Evolutionary conservation across 169 alveolate species (phyloP).

Genomic region (Babesia bovis): DNA sequence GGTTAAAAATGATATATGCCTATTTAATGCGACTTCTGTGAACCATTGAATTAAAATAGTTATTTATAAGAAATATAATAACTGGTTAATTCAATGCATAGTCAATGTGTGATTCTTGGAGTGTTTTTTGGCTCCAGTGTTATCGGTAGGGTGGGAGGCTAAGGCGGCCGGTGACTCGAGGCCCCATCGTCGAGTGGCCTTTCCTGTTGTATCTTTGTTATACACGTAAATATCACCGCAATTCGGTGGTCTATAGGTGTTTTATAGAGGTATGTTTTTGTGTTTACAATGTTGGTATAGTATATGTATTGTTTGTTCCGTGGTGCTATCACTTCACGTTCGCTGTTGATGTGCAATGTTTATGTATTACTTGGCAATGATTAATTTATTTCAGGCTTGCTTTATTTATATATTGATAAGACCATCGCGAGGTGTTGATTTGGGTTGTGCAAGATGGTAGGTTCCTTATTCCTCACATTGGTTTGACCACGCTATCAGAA

Average conservation of each 20-base stretch:
- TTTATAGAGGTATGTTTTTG: slow-evolving; percentile 13
- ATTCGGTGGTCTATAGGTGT: not conserved
- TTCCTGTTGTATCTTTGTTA: not conserved
- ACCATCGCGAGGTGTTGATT: not conserved
- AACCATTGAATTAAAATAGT: too few species aligned
- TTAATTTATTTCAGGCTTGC: not conserved
- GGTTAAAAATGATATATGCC: too few species aligned
- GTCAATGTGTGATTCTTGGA: not conserved
- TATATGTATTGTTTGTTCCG: not conserved
- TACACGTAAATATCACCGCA: not conserved
- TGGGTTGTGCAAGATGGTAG: slow-evolving; percentile 32
- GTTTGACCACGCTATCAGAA: slow-evolving; percentile 66
- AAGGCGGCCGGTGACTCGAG: slow-evolving; percentile 14
- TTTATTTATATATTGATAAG: not conserved
- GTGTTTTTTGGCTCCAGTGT: not conserved
- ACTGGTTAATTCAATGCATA: not conserved
- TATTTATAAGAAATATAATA: too few species aligned
- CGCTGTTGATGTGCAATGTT: slow-evolving; percentile 9
- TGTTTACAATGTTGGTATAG: not conserved
- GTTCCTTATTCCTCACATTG: not conserved
- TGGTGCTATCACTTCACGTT: not conserved
- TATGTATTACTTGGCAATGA: too few species aligned
- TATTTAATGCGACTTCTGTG: too few species aligned
- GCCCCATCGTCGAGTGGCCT: slow-evolving; percentile 18
- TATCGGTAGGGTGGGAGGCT: slow-evolving; percentile 1